Evolutionary conservation across 805 yeast species (phyloP).

Genomic region (Blastobotrys parvus): DNA sequence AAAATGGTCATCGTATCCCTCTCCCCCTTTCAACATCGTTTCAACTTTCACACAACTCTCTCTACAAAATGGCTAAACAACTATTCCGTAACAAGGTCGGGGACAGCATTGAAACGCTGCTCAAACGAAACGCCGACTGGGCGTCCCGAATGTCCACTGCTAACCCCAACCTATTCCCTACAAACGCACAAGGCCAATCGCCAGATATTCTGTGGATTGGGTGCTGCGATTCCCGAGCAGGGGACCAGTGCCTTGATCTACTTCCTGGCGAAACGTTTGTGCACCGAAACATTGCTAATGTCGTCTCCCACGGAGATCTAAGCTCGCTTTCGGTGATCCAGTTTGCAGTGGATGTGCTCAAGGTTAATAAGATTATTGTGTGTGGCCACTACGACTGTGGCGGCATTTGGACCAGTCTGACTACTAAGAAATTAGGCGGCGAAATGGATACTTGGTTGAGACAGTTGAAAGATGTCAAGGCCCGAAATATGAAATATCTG

Average conservation of each 20-base stretch:
- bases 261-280: constrained; percentile 88
- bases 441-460: constrained; percentile 65
- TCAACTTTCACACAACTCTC: no score
- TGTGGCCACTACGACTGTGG: constrained; percentile 97
- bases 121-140: constrained; percentile 38
- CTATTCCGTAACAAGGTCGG: constrained; percentile 28
- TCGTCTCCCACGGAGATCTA: constrained; percentile 58
- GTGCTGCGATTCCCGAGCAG: constrained; percentile 86
- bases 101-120: constrained; percentile 29
- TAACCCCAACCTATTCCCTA: constrained; percentile 51
- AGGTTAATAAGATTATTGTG: constrained; percentile 71
- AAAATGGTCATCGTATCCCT: no score
- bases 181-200: constrained; percentile 73
- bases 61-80: constrained; percentile 2
- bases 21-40: no score
- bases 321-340: constrained; percentile 73
- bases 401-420: constrained; percentile 75
- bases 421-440: constrained; percentile 56
- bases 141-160: constrained; percentile 36
- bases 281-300: constrained; percentile 81
- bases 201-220: constrained; percentile 95
- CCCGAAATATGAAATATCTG: constrained; percentile 45
- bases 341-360: constrained; percentile 77
- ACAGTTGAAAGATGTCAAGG: constrained; percentile 59
- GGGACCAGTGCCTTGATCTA: constrained; percentile 68